A percentile compares a stretch with the other conserved stretches of the same genome.
These are phyloP conservation scores for Rubus parviflorus DNA, from an alignment of 306 rosid species.

Conservation along the genomic window DNA sequence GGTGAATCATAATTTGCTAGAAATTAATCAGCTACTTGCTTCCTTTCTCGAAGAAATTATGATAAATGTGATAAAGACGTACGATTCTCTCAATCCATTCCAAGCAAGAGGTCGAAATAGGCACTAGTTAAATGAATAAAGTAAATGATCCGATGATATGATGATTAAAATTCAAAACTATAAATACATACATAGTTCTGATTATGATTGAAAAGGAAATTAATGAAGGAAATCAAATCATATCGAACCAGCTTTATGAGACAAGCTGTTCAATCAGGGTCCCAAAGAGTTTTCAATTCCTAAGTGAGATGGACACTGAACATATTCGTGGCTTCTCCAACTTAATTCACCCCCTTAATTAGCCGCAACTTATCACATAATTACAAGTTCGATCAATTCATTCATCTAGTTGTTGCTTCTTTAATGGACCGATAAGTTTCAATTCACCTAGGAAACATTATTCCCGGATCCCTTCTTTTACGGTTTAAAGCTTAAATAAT, in stretches of 20 bases:
- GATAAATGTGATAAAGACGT: too few relatives aligned
- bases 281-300: conserved; percentile 43
- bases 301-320: conserved; percentile 39
- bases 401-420: conserved; percentile 23
- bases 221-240: conserved; percentile 67
- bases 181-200: not conserved
- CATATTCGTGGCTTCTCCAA: conserved; percentile 47
- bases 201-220: conserved; percentile 27
- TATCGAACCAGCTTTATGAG: conserved; percentile 66
- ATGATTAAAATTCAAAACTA: not conserved
- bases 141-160: conserved; percentile 6
- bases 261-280: conserved; percentile 54
- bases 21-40: too few relatives aligned
- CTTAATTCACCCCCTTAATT: conserved; percentile 7
- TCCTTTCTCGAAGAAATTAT: too few relatives aligned
- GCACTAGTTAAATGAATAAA: not conserved
- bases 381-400: not conserved
- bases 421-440: conserved; percentile 27
- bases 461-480: not conserved
- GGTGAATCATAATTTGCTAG: too few relatives aligned
- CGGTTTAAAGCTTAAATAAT: not conserved
- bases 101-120: not conserved
- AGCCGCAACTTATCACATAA: conserved; percentile 5
- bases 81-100: not conserved
- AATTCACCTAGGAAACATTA: not conserved